Evolutionary conservation across 1,284 basidiomycete genomes (phyloP), one percentile per base, ranked within the genome.

Genomic region (Fistulinella cinereoalba): DNA sequence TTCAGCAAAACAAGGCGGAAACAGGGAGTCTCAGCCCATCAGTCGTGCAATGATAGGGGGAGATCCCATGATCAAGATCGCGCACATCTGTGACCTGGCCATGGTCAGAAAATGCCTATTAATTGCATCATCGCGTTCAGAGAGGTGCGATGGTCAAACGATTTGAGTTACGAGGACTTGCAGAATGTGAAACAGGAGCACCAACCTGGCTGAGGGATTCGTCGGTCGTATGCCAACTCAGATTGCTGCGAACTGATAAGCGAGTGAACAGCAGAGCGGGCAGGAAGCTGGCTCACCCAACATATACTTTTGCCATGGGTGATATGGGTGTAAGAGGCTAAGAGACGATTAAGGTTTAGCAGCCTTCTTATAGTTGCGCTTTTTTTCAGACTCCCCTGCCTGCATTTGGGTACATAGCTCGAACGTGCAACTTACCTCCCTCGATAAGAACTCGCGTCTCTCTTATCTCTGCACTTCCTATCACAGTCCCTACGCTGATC

Each of bases 211-310:
- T 80, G 59, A 95, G 77, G 43, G 79, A 80, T 19, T 93, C 90
- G 77, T 94, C 91, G 53, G 82, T 92, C 66, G 92, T 92, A 78
- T 82, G 85, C 92, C 92, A 89, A 76, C 86, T 88, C 76, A 89
- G 72, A 77, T 88, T 88, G 72, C 86, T 89, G 57, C 56, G 65
- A 65, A 15, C 40, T 22, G 49, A 41, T 37, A 36, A 27, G 44
- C 13, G 23, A 7, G 11, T 25, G 23, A 37, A 15, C 13, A 15
- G 12, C 6, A 16, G 15, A 50, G 15, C 19, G 2, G 3, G 19
- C 21, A 37, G 3, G 2, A n/a, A 24, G 36, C 61, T 69, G 68
- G 75, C 87, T 79, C 76, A 89, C 86, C 86, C 86, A 77, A 89
- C 87, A 71, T 89, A 89, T 69, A 89, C 72, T 73, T 89, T 89